Conservation (phyloP, 306 rosid genomes). For the Bauhinia variegata region DNA sequence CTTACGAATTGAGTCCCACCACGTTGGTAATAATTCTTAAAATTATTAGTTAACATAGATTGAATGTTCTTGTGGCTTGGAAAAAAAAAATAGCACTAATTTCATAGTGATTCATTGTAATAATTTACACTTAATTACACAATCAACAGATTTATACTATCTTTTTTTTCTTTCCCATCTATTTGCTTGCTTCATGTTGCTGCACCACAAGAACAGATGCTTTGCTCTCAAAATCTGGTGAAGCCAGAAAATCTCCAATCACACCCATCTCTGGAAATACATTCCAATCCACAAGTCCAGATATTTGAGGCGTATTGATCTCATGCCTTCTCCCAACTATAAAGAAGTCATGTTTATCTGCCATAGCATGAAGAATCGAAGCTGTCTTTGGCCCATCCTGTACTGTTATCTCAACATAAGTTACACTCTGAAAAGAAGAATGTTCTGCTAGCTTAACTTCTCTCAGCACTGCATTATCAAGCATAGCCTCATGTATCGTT, state of each 20-base stretch:
- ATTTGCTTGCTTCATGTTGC: conserved; percentile 35
- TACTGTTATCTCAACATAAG: conserved; percentile 18
- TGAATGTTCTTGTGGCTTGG: too few species aligned
- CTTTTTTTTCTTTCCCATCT: neutral
- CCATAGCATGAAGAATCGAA: conserved; percentile 35
- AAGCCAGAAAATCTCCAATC: conserved; percentile 70
- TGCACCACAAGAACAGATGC: conserved; percentile 62
- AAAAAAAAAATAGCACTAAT: too few species aligned
- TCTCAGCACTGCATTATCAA: conserved; percentile 25
- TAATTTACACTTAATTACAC: too few species aligned
- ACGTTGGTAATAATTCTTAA: too few species aligned
- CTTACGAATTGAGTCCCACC: too few species aligned
- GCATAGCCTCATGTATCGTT: conserved; percentile 16
- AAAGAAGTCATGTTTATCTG: conserved; percentile 46
- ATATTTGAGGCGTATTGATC: conserved; percentile 41
- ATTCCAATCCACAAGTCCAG: conserved; percentile 56
- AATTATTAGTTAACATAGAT: too few species aligned
- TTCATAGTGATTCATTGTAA: too few species aligned
- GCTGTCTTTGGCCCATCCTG: conserved; percentile 47
- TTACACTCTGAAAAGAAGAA: neutral
- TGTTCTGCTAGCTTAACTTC: neutral
- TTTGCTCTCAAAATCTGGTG: conserved; percentile 43
- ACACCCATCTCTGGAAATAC: conserved; percentile 62
- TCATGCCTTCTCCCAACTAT: conserved; percentile 59
- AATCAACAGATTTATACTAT: too few species aligned